Percentiles rank a stretch among this genome's conserved stretches.
Conservation (phyloP, 1,139 yeast genomes). For the Suhomyces terraborum region DNA sequence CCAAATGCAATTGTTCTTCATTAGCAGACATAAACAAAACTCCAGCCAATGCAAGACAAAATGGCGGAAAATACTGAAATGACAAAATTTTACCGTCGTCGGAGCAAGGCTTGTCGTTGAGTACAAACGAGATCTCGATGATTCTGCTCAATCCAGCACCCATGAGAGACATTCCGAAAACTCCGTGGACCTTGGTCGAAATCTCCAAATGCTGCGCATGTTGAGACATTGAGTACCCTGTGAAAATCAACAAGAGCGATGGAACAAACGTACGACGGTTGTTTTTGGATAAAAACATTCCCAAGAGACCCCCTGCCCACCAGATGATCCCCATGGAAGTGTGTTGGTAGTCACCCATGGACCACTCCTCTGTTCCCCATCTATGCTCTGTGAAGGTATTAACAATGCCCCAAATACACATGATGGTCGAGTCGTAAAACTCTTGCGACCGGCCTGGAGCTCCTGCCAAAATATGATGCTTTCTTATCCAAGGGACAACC, state of each 20-base stretch:
- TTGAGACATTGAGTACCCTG: conserved; percentile 94
- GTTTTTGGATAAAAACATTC: conserved; percentile 69
- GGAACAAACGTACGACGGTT: conserved; percentile 77
- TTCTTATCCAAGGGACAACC: conserved; percentile 67
- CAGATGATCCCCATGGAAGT: conserved; percentile 95
- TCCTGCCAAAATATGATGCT: conserved; percentile 24
- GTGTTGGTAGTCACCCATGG: conserved; percentile 89
- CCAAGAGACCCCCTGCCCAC: conserved; percentile 93
- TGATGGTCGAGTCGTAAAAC: conserved; percentile 75
- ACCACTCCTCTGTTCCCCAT: conserved; percentile 88
- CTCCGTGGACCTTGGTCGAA: conserved; percentile 82
- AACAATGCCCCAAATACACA: conserved; percentile 88
- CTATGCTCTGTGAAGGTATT: conserved; percentile 95
- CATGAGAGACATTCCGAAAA: conserved; percentile 83
- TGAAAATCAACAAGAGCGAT: conserved; percentile 73
- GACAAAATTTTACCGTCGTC: conserved; percentile 54
- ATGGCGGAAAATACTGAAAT: conserved; percentile 84
- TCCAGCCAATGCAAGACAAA: conserved; percentile 77
- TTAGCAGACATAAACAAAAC: conserved; percentile 86
- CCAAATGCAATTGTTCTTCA: conserved; percentile 79
- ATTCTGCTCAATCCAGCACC: conserved; percentile 74
- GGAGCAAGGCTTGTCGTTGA: conserved; percentile 54
- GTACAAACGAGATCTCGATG: conserved; percentile 71
- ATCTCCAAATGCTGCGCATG: conserved; percentile 75
- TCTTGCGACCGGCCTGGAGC: conserved; percentile 63